These are phyloP conservation scores for Penicillium janthinellum DNA, from an alignment of 2,329 filamentous ascomycete species.

Conservation along the genomic window DNA sequence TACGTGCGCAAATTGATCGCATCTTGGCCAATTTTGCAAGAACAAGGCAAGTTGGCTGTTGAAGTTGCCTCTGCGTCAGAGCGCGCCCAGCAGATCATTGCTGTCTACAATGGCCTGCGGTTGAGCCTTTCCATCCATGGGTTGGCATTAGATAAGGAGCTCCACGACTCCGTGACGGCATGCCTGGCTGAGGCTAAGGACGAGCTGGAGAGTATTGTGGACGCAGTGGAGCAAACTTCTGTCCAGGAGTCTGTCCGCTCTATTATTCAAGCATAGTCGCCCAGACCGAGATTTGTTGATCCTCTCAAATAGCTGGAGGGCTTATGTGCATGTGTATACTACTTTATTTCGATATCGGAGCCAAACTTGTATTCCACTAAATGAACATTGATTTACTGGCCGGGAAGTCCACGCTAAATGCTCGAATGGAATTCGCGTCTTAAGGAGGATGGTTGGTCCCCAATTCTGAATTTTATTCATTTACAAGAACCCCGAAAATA, in stretches of 20 bases:
- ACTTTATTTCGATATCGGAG: constrained; percentile 22
- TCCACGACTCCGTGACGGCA: constrained; percentile 29
- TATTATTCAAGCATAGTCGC: not conserved
- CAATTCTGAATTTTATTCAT: not conserved
- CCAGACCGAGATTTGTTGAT: not conserved
- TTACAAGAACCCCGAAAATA: not conserved
- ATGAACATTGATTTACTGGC: constrained; percentile 4
- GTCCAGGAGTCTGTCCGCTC: constrained; percentile 3
- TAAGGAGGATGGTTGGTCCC: not conserved
- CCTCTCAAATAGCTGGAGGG: not conserved
- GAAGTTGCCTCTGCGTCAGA: constrained; percentile 18
- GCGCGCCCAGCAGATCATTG: constrained; percentile 35
- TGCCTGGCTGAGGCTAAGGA: constrained; percentile 48
- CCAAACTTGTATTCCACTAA: constrained; percentile 24
- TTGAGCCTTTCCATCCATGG: constrained; percentile 40
- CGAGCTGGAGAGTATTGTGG: constrained; percentile 21
- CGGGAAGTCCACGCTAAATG: not conserved
- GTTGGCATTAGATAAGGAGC: constrained; percentile 27
- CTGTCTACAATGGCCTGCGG: constrained; percentile 47
- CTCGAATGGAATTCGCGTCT: not conserved
- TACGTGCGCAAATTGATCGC: constrained; percentile 44
- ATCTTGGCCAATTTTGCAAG: constrained; percentile 30
- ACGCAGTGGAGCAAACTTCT: not conserved
- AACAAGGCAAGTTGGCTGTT: constrained; percentile 24
- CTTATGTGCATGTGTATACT: constrained; percentile 25